Evolutionary conservation across 441 rosid species (phyloP).

Genomic region (Bocquillonia castaneifolia): DNA sequence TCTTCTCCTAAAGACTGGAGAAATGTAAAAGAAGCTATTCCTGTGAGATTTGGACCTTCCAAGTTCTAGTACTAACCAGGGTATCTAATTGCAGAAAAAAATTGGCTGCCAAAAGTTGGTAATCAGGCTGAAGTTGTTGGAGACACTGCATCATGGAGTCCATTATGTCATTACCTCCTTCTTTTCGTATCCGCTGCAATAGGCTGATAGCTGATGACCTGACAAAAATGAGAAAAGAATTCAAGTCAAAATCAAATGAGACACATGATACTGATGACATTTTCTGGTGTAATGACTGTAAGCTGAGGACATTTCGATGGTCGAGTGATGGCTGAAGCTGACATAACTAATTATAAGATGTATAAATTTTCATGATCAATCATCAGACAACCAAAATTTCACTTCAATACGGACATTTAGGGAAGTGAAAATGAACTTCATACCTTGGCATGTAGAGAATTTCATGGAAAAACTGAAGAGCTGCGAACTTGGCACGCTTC

Average conservation of each 20-base stretch:
- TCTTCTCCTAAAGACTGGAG: not conserved
- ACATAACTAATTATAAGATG: no score
- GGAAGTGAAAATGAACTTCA: slow-evolving; percentile 2
- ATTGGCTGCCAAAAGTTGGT: slow-evolving; percentile 69
- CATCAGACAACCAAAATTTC: not conserved
- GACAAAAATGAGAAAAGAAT: slow-evolving; percentile 6
- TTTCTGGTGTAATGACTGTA: not conserved
- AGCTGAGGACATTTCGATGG: not conserved
- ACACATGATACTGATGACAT: not conserved
- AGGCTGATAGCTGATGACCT: slow-evolving; percentile 68
- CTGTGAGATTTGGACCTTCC: not conserved
- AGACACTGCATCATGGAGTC: slow-evolving; percentile 40
- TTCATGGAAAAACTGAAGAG: slow-evolving; percentile 79
- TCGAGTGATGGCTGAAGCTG: no score
- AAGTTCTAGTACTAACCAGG: slow-evolving; percentile 38
- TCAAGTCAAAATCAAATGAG: not conserved
- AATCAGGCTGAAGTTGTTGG: slow-evolving; percentile 44
- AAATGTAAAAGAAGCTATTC: not conserved
- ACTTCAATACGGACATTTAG: not conserved
- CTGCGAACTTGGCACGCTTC: slow-evolving; percentile 44
- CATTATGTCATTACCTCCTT: slow-evolving; percentile 48
- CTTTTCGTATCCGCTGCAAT: slow-evolving; percentile 56
- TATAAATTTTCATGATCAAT: not conserved
- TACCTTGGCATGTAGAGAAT: slow-evolving; percentile 74
- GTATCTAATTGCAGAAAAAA: slow-evolving; percentile 65